Percentiles rank a stretch among this genome's conserved stretches.
These are phyloP conservation scores for Verticillium dahliae DNA, from an alignment of 2,329 filamentous ascomycete species.

Conservation along the genomic window DNA sequence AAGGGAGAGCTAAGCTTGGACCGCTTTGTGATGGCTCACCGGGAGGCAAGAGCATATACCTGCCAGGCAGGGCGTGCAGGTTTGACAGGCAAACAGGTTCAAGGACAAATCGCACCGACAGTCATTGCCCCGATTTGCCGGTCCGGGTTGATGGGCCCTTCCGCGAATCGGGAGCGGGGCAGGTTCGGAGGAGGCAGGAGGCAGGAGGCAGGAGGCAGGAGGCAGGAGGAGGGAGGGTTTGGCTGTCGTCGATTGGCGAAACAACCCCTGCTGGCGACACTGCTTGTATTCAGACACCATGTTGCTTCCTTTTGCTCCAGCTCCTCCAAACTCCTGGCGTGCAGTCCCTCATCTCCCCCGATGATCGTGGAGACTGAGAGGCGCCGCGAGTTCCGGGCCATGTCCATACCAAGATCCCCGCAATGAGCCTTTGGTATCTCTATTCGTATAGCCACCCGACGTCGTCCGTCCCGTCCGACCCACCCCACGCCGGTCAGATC, in stretches of 20 bases:
- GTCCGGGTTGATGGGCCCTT: neutral
- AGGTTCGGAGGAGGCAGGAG: neutral
- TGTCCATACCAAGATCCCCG: too few relatives aligned
- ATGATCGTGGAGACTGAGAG: neutral
- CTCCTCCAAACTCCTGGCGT: neutral
- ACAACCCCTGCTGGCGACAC: neutral
- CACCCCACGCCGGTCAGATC: neutral
- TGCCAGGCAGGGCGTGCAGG: neutral
- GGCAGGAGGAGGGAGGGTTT: neutral
- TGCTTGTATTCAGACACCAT: neutral
- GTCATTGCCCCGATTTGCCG: neutral
- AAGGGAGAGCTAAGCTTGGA: neutral
- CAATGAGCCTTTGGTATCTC: too few relatives aligned
- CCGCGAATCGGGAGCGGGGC: neutral
- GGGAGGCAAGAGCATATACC: neutral
- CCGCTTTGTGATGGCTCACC: neutral
- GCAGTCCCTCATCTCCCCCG: neutral
- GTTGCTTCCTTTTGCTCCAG: neutral
- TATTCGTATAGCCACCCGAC: too few relatives aligned
- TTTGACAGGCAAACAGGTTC: neutral
- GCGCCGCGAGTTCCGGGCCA: too few relatives aligned
- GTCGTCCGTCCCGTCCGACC: neutral
- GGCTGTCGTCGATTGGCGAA: neutral
- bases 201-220: neutral
- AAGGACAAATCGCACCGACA: too few relatives aligned